phyloP scores from a whole-genome alignment of 768 basidiomycete species.

The Naganishia kalamii region DNA sequence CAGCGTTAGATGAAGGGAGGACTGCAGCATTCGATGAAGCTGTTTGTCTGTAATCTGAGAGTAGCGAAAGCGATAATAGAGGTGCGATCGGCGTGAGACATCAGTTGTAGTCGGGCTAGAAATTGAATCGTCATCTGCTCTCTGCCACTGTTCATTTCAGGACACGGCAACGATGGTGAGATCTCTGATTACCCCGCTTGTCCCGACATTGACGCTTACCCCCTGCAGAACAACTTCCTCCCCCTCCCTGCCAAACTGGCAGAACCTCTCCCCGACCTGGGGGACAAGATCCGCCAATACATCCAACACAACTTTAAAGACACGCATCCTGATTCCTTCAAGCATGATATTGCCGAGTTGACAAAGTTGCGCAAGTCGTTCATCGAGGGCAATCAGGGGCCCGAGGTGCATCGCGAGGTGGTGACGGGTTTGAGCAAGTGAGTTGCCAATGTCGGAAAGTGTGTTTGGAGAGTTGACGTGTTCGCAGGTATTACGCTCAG shows the following conservation, averaged over 20 bases:
- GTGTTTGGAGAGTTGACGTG: neutral
- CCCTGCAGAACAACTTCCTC: constrained; percentile 44
- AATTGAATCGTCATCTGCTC: too few species aligned
- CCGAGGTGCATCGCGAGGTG: constrained; percentile 49
- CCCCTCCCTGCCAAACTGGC: constrained; percentile 43
- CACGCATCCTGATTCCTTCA: constrained; percentile 78
- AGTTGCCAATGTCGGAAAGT: constrained; percentile 37
- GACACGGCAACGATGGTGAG: too few species aligned
- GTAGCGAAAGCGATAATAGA: too few species aligned
- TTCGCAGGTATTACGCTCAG: constrained; percentile 78
- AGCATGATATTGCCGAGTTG: constrained; percentile 67
- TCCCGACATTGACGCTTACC: neutral
- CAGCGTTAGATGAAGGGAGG: too few species aligned
- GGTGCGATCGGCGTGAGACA: too few species aligned
- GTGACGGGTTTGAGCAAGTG: constrained; percentile 55
- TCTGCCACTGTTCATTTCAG: too few species aligned
- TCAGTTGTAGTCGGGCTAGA: too few species aligned
- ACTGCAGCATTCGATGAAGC: too few species aligned
- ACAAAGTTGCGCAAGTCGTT: constrained; percentile 60
- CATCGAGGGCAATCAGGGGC: constrained; percentile 55
- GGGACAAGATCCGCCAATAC: constrained; percentile 54
- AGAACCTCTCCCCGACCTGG: constrained; percentile 33
- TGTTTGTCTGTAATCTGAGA: too few species aligned
- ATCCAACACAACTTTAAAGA: constrained; percentile 60
- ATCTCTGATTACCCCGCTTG: too few species aligned